Evolutionary conservation across 2,329 filamentous ascomycete genomes (phyloP).

Genomic region (Botrytis pseudocinerea): DNA sequence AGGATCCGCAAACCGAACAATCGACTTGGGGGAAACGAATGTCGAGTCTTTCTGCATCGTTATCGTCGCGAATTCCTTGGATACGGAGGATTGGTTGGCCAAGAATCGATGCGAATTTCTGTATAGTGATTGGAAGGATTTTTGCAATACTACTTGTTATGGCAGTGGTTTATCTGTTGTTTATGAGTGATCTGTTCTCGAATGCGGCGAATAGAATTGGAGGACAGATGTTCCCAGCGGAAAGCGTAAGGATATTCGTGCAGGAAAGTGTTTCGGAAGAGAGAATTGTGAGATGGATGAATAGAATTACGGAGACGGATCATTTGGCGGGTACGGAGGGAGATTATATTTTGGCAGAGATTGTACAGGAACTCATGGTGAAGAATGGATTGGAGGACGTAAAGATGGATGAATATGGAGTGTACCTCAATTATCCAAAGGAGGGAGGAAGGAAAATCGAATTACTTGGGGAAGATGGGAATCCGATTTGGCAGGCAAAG

Average conservation of each 20-base stretch:
- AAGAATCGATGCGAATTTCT: constrained; percentile 41
- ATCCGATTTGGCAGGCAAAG: constrained; percentile 72
- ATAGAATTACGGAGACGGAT: constrained; percentile 78
- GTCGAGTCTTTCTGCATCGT: constrained; percentile 39
- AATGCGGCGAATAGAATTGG: constrained; percentile 62
- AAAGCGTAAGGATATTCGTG: constrained; percentile 75
- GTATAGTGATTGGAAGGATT: constrained; percentile 70
- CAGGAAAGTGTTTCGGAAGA: constrained; percentile 70
- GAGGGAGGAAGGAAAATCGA: constrained; percentile 75
- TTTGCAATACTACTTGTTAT: constrained; percentile 75
- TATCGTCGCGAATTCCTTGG: constrained; percentile 40
- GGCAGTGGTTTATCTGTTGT: constrained; percentile 77
- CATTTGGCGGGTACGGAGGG: constrained; percentile 95
- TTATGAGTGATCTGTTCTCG: constrained; percentile 81
- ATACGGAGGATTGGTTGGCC: constrained; percentile 38
- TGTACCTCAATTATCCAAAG: constrained; percentile 90
- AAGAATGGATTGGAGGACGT: constrained; percentile 74
- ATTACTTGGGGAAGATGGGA: constrained; percentile 68
- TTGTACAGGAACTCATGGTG: constrained; percentile 76
- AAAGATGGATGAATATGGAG: constrained; percentile 74
- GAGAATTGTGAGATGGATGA: constrained; percentile 69
- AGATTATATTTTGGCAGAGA: constrained; percentile 81
- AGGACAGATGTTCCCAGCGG: constrained; percentile 76
- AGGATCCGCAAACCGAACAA: constrained; percentile 59
- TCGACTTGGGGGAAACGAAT: constrained; percentile 43